These are phyloP conservation scores for Plasmopara muralis DNA, from an alignment of 352 stramenopile species.

Conservation along the genomic window DNA sequence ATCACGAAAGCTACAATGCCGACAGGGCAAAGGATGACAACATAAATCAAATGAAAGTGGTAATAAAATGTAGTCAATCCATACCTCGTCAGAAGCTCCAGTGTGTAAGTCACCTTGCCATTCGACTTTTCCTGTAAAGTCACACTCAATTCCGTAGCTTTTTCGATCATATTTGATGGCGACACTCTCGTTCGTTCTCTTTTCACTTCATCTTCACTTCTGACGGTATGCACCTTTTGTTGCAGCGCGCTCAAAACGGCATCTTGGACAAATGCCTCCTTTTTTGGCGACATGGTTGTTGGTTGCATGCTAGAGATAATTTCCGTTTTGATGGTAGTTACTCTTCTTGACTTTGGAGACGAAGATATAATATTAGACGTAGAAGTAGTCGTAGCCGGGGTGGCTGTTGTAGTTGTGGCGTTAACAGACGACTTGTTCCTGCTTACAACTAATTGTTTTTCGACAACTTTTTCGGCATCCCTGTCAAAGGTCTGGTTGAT, in stretches of 20 bases:
- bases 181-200: conserved; percentile 4
- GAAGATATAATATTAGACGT: conserved; percentile 11
- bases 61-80: not conserved
- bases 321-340: conserved; percentile 10
- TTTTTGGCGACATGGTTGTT: conserved; percentile 18
- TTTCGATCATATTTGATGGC: conserved; percentile 12
- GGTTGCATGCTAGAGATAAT: conserved; percentile 7
- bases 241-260: conserved; percentile 8
- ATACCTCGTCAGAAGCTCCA: conserved; percentile 53
- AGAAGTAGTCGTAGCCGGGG: conserved; percentile 15
- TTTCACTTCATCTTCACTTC: conserved; percentile 14
- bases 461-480: conserved; percentile 11
- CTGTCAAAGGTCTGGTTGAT: conserved; percentile 5
- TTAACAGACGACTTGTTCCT: conserved; percentile 14
- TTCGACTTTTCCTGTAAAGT: conserved; percentile 25
- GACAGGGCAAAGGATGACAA: conserved; percentile 5
- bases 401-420: conserved; percentile 15
- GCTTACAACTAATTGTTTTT: conserved; percentile 21
- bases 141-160: conserved; percentile 31
- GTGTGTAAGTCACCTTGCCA: conserved; percentile 51
- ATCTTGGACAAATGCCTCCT: conserved; percentile 13
- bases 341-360: conserved; percentile 13
- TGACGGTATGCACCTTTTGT: conserved; percentile 13
- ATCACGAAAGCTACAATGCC: conserved; percentile 40
- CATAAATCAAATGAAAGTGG: not conserved